phyloP scores from a whole-genome alignment of 2,329 filamentous ascomycete genomes.

The Penicillium polonicum region DNA sequence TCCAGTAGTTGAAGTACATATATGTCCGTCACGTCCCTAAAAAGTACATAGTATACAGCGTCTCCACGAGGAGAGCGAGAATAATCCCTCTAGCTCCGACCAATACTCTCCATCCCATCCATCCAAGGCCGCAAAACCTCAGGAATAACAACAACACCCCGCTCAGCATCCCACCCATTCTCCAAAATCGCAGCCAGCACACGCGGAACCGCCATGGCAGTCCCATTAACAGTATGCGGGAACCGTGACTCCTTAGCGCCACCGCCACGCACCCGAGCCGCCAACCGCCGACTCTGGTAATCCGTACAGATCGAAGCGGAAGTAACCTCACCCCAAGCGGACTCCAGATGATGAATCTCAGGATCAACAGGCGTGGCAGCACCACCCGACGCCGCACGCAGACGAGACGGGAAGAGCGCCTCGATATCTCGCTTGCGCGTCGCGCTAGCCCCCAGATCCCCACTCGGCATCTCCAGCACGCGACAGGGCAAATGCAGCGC shows the following conservation, averaged over 20 bases:
- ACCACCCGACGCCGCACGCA: slow-evolving; percentile 20
- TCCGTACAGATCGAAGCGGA: slow-evolving; percentile 90
- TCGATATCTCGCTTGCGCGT: slow-evolving; percentile 89
- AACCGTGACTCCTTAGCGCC: slow-evolving; percentile 58
- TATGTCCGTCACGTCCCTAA: not conserved
- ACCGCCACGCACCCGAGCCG: slow-evolving; percentile 65
- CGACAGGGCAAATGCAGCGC: slow-evolving; percentile 79
- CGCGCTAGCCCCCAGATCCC: slow-evolving; percentile 86
- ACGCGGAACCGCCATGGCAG: slow-evolving; percentile 84
- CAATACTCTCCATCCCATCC: slow-evolving; percentile 70
- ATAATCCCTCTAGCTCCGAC: slow-evolving; percentile 17
- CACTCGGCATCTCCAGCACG: slow-evolving; percentile 85
- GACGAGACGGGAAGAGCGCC: slow-evolving; percentile 83
- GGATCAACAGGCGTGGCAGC: slow-evolving; percentile 6
- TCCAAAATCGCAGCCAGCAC: slow-evolving; percentile 87
- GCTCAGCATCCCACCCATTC: slow-evolving; percentile 78
- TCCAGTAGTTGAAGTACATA: not conserved
- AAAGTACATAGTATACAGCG: slow-evolving; percentile 7
- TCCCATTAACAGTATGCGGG: slow-evolving; percentile 91
- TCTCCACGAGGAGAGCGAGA: not conserved
- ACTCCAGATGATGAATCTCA: slow-evolving; percentile 41
- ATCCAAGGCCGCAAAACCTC: slow-evolving; percentile 80
- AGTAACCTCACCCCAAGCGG: slow-evolving; percentile 91
- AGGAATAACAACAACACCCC: slow-evolving; percentile 69
- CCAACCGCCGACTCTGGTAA: slow-evolving; percentile 82